Base-by-base conservation (phyloP, 371 early-diverging fungal genomes). In the Encephalitozoon intestinalis region DNA sequence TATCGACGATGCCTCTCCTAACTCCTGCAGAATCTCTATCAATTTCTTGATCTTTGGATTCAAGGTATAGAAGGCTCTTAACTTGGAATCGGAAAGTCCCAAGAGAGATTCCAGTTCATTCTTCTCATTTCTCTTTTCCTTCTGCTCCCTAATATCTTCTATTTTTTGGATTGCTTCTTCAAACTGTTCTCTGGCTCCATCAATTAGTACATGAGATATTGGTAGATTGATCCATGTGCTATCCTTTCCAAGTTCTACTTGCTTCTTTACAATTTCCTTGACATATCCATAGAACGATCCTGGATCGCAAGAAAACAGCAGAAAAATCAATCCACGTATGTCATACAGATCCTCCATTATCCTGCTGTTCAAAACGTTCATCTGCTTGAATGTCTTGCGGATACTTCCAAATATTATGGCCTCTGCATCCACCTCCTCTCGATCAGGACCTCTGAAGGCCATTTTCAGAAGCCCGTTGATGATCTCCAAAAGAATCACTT, bases 401-500 rank as follows among this genome's bases (percentile, higher is more conserved):
- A 28, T 21, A 41, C 43, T 71, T 43, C 63, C 49, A 2, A 58
- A 30, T 49, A 71, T 51, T 1, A 74, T 26, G 41, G 67, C 23
- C 30, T 66, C 75, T 2, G 54, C 40, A 44, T 54, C 41, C 34
- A 44, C 31, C 28, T 53, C 44, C 11, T 31, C 25, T 26, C 63
- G 46, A 2, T 2, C n/a, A 41, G 52, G 7, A 6, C 34, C 53
- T 39, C 51, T 63, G 31, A 37, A 18, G 8, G 37, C 54, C 26
- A 26, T 25, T 54, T 40, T 49, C 0, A 51, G 54, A 18, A 81
- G 18, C 18, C 63, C 37, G 12, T 75, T 46, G 12, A 82, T 41
- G 4, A 80, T 64, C 21, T 82, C 80, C 18, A 69, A 23, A 8
- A 78, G 21, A 3, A 80, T 26, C 9, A 75, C 37, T 39, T 73